Base-by-base conservation (phyloP, 805 yeast species). In the Schizosaccharomyces cryophilus region DNA sequence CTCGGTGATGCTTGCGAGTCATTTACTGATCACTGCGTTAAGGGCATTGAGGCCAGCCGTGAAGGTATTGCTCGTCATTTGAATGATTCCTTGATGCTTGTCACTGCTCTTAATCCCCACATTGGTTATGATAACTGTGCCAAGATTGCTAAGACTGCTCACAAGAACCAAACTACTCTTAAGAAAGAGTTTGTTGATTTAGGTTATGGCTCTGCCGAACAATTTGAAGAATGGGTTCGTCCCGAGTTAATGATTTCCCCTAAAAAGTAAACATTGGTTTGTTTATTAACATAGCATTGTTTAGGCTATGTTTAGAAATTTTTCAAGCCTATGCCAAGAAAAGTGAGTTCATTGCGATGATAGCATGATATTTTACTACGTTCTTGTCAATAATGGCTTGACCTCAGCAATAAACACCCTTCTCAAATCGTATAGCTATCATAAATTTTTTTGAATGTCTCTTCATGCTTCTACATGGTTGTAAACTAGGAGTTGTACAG, bases 221-320 rank as follows among this genome's bases (percentile, higher is more conserved):
- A 93, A 76, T 93, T 93, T 68, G 94, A 89, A 73, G 79, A 87
- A 74, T 90, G 95, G 95, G 98, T 93, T 67, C 82, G 86, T 73
- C 98, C 98, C 66, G 97, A 93, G 78, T 80, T 85, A 71, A 93
- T 93, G 98, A 83, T 93, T 75, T 95, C 96, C 64, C 97, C 98
- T 69, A 60, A 59, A n/a, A 59, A 30, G 51, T 45, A 45, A 19
- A 45, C 38, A 35, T 1, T 35, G 40, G 1, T 35, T 35, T 35
- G 40, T 35, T 11, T 35, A 15, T 15, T 35, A 35, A 7, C 40
- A 35, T 11, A 9, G 11, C 40, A 13, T 35, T 35, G 5, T 30
- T 4, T 30, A 30, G 31, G 31, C 31, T 6, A 30, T 30, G 4
- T 4, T 30, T 30, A 4, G 6, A 30, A 30, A 30, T 30, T 30